Evolutionary conservation across 2,329 filamentous ascomycete species (phyloP).

Genomic region (Nemania bipapillata): DNA sequence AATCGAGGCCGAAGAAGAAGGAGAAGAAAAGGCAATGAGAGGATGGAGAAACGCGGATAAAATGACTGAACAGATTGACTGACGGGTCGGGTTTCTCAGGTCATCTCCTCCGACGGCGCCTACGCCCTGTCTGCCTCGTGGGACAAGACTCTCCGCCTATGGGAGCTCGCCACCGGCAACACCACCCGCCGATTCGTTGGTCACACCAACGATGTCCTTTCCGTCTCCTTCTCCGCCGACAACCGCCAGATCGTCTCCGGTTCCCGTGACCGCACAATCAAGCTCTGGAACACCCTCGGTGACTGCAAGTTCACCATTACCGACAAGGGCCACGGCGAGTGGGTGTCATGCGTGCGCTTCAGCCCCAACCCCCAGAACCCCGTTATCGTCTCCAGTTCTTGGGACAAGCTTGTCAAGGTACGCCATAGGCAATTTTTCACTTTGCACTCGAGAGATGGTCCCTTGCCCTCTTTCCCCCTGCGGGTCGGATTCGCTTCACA

Average conservation of each 20-base stretch:
- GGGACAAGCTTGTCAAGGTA: conserved; percentile 99
- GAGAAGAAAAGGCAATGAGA: not conserved
- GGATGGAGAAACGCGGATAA: not conserved
- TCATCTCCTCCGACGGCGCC: conserved; percentile 99
- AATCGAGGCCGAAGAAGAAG: not conserved
- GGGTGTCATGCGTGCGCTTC: conserved; percentile 99
- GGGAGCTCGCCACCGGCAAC: conserved; percentile 96
- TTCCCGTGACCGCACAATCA: conserved; percentile 98
- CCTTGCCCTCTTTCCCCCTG: conserved; percentile 5
- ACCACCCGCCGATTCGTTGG: conserved; percentile 99
- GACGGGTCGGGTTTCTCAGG: conserved; percentile 63
- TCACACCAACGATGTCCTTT: conserved; percentile 99
- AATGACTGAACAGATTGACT: conserved; percentile 38
- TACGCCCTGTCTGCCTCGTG: conserved; percentile 98
- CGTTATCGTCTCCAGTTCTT: conserved; percentile 97
- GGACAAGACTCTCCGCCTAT: conserved; percentile 99
- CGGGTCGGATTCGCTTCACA: conserved; percentile 61
- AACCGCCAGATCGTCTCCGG: conserved; percentile 99
- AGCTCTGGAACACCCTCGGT: conserved; percentile 99
- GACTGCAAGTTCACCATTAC: conserved; percentile 99
- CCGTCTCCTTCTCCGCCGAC: conserved; percentile 99
- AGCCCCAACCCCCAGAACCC: conserved; percentile 99
- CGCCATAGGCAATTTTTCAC: conserved; percentile 56
- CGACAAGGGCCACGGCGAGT: conserved; percentile 99
- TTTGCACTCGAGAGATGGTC: conserved; percentile 16